Evolutionary conservation across 2,329 filamentous ascomycete species (phyloP).

Genomic region (Metarhizium humberi): DNA sequence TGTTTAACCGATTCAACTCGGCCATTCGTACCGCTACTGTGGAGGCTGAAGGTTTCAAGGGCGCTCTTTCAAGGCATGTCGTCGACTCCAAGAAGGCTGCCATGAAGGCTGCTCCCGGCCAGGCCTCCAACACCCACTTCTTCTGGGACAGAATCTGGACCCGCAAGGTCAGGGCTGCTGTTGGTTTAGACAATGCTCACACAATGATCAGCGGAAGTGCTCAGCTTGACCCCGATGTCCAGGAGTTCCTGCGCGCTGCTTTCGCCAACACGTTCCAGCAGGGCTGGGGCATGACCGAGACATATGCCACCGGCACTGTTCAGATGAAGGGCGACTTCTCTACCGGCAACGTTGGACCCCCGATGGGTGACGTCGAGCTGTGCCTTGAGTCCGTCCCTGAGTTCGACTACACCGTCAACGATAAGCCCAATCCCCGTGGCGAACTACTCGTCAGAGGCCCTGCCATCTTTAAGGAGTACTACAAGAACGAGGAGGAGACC

Average conservation of each 20-base stretch:
- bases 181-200: slow-evolving; percentile 67
- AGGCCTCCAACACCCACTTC: slow-evolving; percentile 70
- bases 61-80: slow-evolving; percentile 69
- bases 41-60: slow-evolving; percentile 70
- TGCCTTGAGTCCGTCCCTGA: slow-evolving; percentile 85
- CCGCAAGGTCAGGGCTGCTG: slow-evolving; percentile 71
- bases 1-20: slow-evolving; percentile 84
- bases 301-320: slow-evolving; percentile 67
- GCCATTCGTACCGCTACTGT: slow-evolving; percentile 74
- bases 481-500: slow-evolving; percentile 83
- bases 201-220: slow-evolving; percentile 83
- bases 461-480: slow-evolving; percentile 79
- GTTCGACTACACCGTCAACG: slow-evolving; percentile 82
- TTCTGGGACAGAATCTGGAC: slow-evolving; percentile 85
- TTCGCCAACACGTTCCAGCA: slow-evolving; percentile 73
- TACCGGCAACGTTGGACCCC: slow-evolving; percentile 71
- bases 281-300: slow-evolving; percentile 91
- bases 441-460: slow-evolving; percentile 78
- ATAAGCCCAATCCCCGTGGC: slow-evolving; percentile 83
- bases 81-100: slow-evolving; percentile 71
- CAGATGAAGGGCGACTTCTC: slow-evolving; percentile 65
- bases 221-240: slow-evolving; percentile 78
- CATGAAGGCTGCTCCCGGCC: slow-evolving; percentile 60
- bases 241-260: slow-evolving; percentile 78
- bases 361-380: slow-evolving; percentile 58